These are phyloP conservation scores for Globisporangium solare DNA, from an alignment of 352 stramenopile genomes.

Conservation along the genomic window DNA sequence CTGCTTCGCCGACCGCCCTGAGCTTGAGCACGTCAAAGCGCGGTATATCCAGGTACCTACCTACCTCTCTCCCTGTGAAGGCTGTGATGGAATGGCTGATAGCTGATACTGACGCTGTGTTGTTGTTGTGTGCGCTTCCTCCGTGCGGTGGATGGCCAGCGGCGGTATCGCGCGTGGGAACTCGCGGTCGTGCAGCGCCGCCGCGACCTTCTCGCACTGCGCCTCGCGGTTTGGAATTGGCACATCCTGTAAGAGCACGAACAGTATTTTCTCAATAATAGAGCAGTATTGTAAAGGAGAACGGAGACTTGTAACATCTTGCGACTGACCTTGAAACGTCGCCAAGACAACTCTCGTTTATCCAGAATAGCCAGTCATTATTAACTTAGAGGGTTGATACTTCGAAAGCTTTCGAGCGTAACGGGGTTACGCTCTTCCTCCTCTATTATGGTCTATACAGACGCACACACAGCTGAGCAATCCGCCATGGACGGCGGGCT, in stretches of 20 bases:
- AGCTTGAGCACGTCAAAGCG: slow-evolving; percentile 49
- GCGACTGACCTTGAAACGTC: too few relatives aligned
- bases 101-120: neutral
- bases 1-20: slow-evolving; percentile 48
- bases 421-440: too few relatives aligned
- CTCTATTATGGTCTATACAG: too few relatives aligned
- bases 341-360: too few relatives aligned
- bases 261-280: too few relatives aligned
- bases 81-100: neutral
- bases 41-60: slow-evolving; percentile 37
- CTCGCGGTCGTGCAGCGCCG: slow-evolving; percentile 3
- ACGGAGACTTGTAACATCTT: too few relatives aligned
- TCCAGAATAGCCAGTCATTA: too few relatives aligned
- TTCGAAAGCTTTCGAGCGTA: too few relatives aligned
- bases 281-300: too few relatives aligned
- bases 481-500: slow-evolving; percentile 1
- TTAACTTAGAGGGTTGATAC: too few relatives aligned
- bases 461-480: too few relatives aligned
- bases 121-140: neutral
- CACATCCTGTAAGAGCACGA: slow-evolving; percentile 30
- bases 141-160: slow-evolving; percentile 3
- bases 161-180: slow-evolving; percentile 34
- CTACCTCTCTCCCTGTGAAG: too few relatives aligned
- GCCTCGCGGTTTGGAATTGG: slow-evolving; percentile 21
- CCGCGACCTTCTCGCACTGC: slow-evolving; percentile 13